Base-by-base conservation (phyloP, 2,329 filamentous ascomycete genomes). In the Diatrype stigma region DNA sequence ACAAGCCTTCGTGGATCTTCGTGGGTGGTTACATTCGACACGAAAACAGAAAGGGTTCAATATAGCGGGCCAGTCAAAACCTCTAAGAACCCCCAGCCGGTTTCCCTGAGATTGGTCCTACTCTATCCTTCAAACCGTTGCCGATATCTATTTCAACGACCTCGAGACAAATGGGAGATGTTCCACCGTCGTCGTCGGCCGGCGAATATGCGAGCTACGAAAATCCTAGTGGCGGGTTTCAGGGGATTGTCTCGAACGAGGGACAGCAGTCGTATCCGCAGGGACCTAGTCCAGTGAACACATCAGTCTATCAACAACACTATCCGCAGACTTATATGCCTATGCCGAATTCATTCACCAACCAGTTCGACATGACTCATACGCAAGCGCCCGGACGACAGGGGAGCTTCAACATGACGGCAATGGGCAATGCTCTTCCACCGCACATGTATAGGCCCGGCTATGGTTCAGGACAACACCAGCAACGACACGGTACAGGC, bases 321-420 rank as follows among this genome's bases (percentile, higher is more conserved):
- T 62, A 64, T 35, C 65, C 63, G 46, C 64, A 65, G 17, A 60
- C 67, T 11, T 64, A 68, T 54, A 58, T 57, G 17, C 58, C 63
- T 17, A 59, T 67, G 3, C 70, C 72, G 49, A 68, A 73, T 63
- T 61, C 69, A 3, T 76, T 74, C 55, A 64, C 69, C 17, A 61
- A 66, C 28, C 75, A 77, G 50, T 66, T 73, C 56, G 72, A 75
- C 49, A 73, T 76, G 69, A 45, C 64, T 45, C 62, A 66, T 46
- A 46, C 56, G 23, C 70, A 69, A 56, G 64, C 57, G 14, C 57
- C 59, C 30, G 51, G 48, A 21, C 66, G 66, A 38, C 56, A 62
- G 30, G 66, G 69, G 4, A 64, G 70, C 7, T 81, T 76, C 63
- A 77, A 75, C 56, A 78, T 80, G 76, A 64, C 59, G 19, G 56